Base-by-base conservation (phyloP, 129 eudicot species). In the Mikania micrantha region DNA sequence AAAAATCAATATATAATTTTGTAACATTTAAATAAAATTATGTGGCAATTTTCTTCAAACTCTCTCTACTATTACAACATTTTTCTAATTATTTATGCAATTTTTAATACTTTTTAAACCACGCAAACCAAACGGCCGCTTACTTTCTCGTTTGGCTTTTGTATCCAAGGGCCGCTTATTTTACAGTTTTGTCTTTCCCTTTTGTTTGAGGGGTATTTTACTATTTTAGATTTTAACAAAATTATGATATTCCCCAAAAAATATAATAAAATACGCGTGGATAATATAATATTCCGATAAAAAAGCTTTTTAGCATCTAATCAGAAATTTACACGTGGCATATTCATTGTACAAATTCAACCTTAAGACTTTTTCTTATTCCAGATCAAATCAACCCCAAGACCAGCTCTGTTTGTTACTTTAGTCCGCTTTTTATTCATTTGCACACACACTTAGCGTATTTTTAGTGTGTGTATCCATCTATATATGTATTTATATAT, bases 361-460 rank as follows among this genome's bases (percentile, higher is more conserved):
- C 56, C 39, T 76, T 28, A 13, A 13, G 80, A 76, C 80, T 32
- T 76, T 68, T 76, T 76, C 80, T 32, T 44, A 13, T 72, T 69
- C 7, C 5, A 12, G 5, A 60, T 49, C 44, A 5, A 22, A 75
- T 68, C 74, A 24, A 63, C 60, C 64, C 69, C 65, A 68, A 19
- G 75, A 60, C 80, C 45, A 24, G 25, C 65, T 76, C 70, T 58
- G 29, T 59, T 35, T 67, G 47, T 76, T 59, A 28, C 24, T 68
- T 68, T 68, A 76, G 63, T 76, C 75, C 80, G 64, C 60, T 69
- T 75, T 67, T 13, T 35, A 57, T 58, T 67, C 74, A 34, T 12
- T 25, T n/a, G n/a, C 1, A 16, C 75, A 60, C 70, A 68, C 64
- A 75, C 70, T 35, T 38, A 34, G 7, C 80, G 80, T 76, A 20